Percentiles rank a stretch among this genome's conserved stretches.
phyloP scores from a whole-genome alignment of 768 basidiomycete species.

The Phlebiopsis flavidoalba region DNA sequence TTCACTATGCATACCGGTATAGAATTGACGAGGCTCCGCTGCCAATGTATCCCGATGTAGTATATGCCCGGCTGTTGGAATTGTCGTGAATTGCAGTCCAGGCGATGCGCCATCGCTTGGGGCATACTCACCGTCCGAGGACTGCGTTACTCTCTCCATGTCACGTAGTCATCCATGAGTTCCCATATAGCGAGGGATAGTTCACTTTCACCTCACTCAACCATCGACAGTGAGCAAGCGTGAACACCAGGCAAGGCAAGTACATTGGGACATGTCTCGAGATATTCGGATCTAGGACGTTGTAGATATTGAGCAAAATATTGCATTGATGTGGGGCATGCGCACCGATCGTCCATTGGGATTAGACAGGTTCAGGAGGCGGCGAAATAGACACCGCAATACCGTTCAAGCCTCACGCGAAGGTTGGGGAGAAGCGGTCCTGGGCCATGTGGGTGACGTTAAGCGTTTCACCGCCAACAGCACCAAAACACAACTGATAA shows the following conservation, averaged over 20 bases:
- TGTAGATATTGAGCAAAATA: background rate
- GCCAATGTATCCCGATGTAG: conserved; percentile 82
- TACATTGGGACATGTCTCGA: conserved; percentile 87
- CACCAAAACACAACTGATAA: too few species aligned
- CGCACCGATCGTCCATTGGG: conserved; percentile 94
- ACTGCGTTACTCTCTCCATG: conserved; percentile 96
- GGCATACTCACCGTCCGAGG: conserved; percentile 58
- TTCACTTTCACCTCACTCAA: conserved; percentile 87
- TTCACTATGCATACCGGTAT: conserved; percentile 56
- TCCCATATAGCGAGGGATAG: conserved; percentile 98
- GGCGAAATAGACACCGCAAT: too few species aligned
- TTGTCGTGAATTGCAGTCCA: background rate
- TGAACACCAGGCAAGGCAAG: conserved; percentile 91
- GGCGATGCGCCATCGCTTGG: background rate
- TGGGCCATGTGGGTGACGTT: too few species aligned
- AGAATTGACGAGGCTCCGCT: conserved; percentile 91
- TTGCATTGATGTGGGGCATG: too few species aligned
- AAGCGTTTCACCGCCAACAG: too few species aligned
- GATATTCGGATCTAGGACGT: conserved; percentile 62
- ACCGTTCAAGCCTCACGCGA: too few species aligned
- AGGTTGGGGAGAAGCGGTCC: too few species aligned
- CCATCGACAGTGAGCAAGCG: conserved; percentile 89
- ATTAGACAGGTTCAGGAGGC: too few species aligned
- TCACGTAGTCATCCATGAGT: conserved; percentile 87
- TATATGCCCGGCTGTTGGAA: conserved; percentile 48